These are phyloP conservation scores for Debaryomyces hansenii DNA, from an alignment of 805 yeast genomes.

Conservation along the genomic window DNA sequence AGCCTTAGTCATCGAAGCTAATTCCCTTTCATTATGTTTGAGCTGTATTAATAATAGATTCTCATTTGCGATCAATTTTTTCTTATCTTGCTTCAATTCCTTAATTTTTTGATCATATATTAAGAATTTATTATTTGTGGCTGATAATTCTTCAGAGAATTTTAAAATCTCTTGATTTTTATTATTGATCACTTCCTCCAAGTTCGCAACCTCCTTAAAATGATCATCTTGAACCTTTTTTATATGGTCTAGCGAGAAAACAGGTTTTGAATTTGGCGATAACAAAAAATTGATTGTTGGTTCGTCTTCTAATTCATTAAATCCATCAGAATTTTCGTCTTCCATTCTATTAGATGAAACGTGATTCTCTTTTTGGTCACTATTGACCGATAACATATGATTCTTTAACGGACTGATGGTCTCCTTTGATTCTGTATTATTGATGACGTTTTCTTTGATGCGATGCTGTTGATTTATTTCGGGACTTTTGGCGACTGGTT, in stretches of 20 bases:
- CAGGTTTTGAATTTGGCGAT: constrained; percentile 35
- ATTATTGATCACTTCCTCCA: constrained; percentile 11
- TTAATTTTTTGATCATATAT: constrained; percentile 15
- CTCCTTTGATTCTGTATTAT: constrained; percentile 14
- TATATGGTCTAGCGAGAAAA: constrained; percentile 27
- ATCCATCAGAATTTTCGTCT: constrained; percentile 5
- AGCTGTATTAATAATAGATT: constrained; percentile 23
- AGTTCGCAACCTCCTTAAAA: constrained; percentile 14
- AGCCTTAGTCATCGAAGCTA: constrained; percentile 25
- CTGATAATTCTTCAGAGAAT: constrained; percentile 16
- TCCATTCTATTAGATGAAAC: background rate
- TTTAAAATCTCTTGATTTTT: constrained; percentile 18
- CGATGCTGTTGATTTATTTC: constrained; percentile 23
- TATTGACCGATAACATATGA: background rate
- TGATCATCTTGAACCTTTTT: constrained; percentile 22
- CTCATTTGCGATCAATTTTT: constrained; percentile 16
- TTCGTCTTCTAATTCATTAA: constrained; percentile 18
- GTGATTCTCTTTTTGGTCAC: background rate
- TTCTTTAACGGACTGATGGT: constrained; percentile 26
- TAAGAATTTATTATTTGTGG: constrained; percentile 12
- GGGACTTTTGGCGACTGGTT: constrained; percentile 30
- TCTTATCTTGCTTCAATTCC: constrained; percentile 14
- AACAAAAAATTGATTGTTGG: constrained; percentile 29
- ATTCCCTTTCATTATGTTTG: constrained; percentile 25
- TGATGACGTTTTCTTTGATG: constrained; percentile 15